These are phyloP conservation scores for Boletus rubescentipes DNA, from an alignment of 768 basidiomycete species.

Conservation along the genomic window DNA sequence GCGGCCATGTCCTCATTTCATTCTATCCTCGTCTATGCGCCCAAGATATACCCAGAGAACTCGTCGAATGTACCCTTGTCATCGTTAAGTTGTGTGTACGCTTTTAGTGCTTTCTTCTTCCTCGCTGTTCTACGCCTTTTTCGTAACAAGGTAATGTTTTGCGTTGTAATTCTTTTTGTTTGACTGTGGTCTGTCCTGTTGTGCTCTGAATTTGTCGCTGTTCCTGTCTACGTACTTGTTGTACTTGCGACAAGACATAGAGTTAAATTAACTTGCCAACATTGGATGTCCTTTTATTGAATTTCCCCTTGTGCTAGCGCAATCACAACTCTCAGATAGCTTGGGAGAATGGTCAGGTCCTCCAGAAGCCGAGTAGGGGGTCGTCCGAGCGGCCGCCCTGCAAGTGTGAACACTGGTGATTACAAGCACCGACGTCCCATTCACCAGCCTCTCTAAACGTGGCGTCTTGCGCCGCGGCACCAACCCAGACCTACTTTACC, in stretches of 20 bases:
- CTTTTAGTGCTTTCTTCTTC: slow-evolving; percentile 6
- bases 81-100: slow-evolving; percentile 16
- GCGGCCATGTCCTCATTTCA: not conserved
- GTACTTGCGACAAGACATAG: slow-evolving; percentile 9
- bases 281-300: too few species aligned
- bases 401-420: too few species aligned
- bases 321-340: too few species aligned
- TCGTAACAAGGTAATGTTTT: slow-evolving; percentile 2
- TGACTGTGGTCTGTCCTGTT: not conserved
- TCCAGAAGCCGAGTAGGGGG: too few species aligned
- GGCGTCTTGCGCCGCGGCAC: too few species aligned
- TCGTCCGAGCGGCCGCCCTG: too few species aligned
- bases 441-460: too few species aligned
- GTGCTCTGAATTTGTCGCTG: not conserved
- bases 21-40: slow-evolving; percentile 4
- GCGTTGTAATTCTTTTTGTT: slow-evolving; percentile 1
- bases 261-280: not conserved
- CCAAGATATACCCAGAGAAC: slow-evolving; percentile 11
- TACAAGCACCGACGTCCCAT: too few species aligned
- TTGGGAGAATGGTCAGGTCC: too few species aligned
- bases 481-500: too few species aligned
- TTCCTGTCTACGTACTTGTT: slow-evolving; percentile 14
- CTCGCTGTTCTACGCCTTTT: slow-evolving; percentile 9
- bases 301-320: too few species aligned
- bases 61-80: slow-evolving; percentile 20